Conservation (phyloP, 768 basidiomycete species). For the Collybiopsis confluens region DNA sequence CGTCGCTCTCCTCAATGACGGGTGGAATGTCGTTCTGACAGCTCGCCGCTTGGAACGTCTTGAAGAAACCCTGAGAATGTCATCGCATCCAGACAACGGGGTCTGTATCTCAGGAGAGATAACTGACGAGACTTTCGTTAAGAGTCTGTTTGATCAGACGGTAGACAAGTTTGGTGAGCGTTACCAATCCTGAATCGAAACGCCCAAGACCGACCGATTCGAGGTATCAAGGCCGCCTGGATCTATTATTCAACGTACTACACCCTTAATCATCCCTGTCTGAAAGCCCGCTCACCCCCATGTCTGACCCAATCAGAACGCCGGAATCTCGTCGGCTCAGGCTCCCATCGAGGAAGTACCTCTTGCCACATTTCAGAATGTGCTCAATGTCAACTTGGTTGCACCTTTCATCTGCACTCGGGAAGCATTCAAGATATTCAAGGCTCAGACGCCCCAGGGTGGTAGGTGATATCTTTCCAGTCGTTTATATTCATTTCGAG, state of each 20-base stretch:
- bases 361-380: conserved; percentile 56
- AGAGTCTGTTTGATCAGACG: conserved; percentile 50
- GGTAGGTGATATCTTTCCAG: conserved; percentile 34
- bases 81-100: conserved; percentile 28
- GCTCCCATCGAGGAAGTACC: conserved; percentile 57
- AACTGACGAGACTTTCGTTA: conserved; percentile 58
- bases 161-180: conserved; percentile 51
- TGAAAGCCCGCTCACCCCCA: not conserved
- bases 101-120: conserved; percentile 63
- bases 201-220: conserved; percentile 1
- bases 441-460: conserved; percentile 65
- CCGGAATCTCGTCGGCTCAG: conserved; percentile 52
- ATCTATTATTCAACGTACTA: conserved; percentile 77
- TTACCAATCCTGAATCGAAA: conserved; percentile 1
- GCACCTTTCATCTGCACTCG: conserved; percentile 75
- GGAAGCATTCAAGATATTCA: conserved; percentile 72
- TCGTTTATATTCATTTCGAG: not conserved
- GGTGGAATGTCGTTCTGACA: conserved; percentile 66
- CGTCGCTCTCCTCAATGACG: conserved; percentile 62
- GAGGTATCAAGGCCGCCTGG: conserved; percentile 51
- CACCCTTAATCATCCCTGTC: not conserved
- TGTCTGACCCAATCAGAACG: conserved; percentile 64
- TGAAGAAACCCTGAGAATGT: conserved; percentile 47
- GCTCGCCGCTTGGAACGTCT: conserved; percentile 59
- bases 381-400: conserved; percentile 68